phyloP scores from a whole-genome alignment of 2,329 filamentous ascomycete species.

The Curvularia sp. region DNA sequence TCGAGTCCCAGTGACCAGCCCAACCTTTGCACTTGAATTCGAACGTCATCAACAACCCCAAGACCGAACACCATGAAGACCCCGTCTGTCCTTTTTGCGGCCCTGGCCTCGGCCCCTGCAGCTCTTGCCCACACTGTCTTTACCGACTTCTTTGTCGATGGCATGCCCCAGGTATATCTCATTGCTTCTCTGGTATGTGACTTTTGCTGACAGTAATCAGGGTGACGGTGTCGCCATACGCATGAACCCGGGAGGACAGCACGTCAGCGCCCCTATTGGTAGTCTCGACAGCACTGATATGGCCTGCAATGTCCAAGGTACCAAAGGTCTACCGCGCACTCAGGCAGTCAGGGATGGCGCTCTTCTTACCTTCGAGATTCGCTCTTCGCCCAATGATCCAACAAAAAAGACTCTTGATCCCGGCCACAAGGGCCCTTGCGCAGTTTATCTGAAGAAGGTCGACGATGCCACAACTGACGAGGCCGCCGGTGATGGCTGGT shows the following conservation, averaged over 20 bases:
- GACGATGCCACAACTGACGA: constrained; percentile 61
- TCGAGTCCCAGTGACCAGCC: constrained; percentile 44
- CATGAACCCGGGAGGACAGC: constrained; percentile 63
- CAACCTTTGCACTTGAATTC: constrained; percentile 25
- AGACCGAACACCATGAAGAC: constrained; percentile 42
- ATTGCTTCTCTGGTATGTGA: background rate
- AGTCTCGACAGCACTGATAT: constrained; percentile 67
- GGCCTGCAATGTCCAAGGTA: constrained; percentile 68
- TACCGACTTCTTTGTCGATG: constrained; percentile 46
- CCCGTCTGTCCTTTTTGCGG: constrained; percentile 41
- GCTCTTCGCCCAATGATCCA: constrained; percentile 64
- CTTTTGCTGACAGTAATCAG: constrained; percentile 49
- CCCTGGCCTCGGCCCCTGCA: constrained; percentile 43
- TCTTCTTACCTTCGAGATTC: constrained; percentile 71
- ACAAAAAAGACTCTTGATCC: constrained; percentile 64
- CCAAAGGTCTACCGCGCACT: constrained; percentile 57
- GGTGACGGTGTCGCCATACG: constrained; percentile 76
- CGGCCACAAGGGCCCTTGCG: constrained; percentile 72
- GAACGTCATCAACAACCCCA: constrained; percentile 1
- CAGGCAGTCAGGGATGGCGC: constrained; percentile 58
- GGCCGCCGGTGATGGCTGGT: constrained; percentile 70
- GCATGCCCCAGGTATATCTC: constrained; percentile 38
- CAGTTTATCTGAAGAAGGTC: constrained; percentile 76
- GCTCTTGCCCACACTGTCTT: constrained; percentile 48
- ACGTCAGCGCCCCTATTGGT: constrained; percentile 64